Percentiles rank a stretch among this genome's conserved stretches.
Conservation (phyloP, 768 basidiomycete genomes). For the Tubosaeta sp. region DNA sequence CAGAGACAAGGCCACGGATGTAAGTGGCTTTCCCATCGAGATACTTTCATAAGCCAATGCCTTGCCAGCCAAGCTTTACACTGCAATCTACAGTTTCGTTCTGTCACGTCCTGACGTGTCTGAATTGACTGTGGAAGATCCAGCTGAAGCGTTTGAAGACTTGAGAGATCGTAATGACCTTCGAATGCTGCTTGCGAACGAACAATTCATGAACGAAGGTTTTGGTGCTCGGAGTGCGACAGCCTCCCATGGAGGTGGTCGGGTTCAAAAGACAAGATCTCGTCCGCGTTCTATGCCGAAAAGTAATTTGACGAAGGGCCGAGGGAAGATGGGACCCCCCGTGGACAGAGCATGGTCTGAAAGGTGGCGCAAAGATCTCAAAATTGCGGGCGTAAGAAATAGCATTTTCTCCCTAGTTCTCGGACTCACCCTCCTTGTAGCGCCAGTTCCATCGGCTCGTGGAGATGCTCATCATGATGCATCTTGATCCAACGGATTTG, state of each 20-base stretch:
- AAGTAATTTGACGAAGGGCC: slow-evolving; percentile 25
- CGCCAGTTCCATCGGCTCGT: slow-evolving; percentile 90
- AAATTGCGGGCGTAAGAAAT: slow-evolving; percentile 76
- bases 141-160: slow-evolving; percentile 97
- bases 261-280: slow-evolving; percentile 36
- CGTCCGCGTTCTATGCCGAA: slow-evolving; percentile 28
- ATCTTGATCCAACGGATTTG: slow-evolving; percentile 59
- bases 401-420: slow-evolving; percentile 1
- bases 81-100: slow-evolving; percentile 76
- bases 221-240: slow-evolving; percentile 40
- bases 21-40: slow-evolving; percentile 35
- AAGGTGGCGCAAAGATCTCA: slow-evolving; percentile 75
- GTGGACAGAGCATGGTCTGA: slow-evolving; percentile 74
- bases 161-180: slow-evolving; percentile 91
- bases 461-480: slow-evolving; percentile 83
- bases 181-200: slow-evolving; percentile 61
- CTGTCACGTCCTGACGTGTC: slow-evolving; percentile 62
- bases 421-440: slow-evolving; percentile 36
- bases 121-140: slow-evolving; percentile 97
- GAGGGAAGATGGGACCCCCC: slow-evolving; percentile 74
- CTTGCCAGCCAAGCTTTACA: slow-evolving; percentile 76
- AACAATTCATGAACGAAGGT: slow-evolving; percentile 67
- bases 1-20: slow-evolving; percentile 90
- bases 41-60: not conserved
- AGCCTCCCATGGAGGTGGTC: slow-evolving; percentile 47